Conservation (phyloP, 495 filamentous ascomycete genomes). For the Choiromyces venosus region DNA sequence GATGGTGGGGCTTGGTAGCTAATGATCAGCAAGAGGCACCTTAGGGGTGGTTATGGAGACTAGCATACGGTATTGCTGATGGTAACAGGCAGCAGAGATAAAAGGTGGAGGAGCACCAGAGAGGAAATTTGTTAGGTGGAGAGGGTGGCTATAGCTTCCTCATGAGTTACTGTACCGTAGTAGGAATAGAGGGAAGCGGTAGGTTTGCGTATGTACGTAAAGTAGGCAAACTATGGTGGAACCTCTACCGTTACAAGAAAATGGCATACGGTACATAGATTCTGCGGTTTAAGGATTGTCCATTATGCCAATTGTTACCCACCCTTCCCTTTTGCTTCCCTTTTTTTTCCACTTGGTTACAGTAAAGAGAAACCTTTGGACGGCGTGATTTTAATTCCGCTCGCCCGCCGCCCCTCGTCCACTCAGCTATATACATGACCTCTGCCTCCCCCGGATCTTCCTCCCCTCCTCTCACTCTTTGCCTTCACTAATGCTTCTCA, state of each 20-base stretch:
- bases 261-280: background rate
- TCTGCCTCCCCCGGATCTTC: background rate
- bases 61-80: background rate
- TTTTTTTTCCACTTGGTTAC: background rate
- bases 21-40: background rate
- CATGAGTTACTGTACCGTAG: background rate
- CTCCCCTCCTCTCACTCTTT: background rate
- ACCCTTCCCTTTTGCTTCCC: background rate
- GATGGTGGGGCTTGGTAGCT: background rate
- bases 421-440: slow-evolving; percentile 3
- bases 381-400: background rate
- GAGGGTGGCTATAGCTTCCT: background rate
- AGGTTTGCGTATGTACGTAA: background rate
- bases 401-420: background rate
- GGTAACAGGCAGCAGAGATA: background rate
- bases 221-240: background rate
- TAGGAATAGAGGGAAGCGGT: background rate
- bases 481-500: background rate
- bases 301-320: background rate
- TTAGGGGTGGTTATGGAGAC: background rate
- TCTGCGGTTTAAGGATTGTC: background rate
- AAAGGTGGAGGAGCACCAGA: background rate
- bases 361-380: background rate
- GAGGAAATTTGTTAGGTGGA: background rate
- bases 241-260: background rate